Evolutionary conservation across 352 stramenopile genomes (phyloP), one percentile per base, ranked within the genome.

Genomic region (Pythium apleroticum): DNA sequence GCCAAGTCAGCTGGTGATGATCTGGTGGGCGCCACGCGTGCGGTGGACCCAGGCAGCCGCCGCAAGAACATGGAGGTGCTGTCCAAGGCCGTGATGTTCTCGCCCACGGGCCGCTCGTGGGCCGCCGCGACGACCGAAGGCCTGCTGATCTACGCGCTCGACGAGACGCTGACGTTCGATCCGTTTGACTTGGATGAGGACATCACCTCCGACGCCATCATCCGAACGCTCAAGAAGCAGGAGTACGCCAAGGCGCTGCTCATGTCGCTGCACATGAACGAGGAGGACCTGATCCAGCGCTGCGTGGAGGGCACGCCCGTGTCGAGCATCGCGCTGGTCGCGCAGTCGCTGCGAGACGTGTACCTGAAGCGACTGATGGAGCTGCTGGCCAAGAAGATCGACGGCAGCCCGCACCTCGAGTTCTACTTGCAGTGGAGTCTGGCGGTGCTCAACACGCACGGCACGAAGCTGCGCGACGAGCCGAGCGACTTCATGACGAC

Each of bases 151-250:
- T 99, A 99, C 72, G 93, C 86, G 19, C 73, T 98, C 12, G 96
- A 98, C 65, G 96, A 98, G 64, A 97, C 95, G 66, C 88, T 99
- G 66, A 93, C 97, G 52, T 99, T 99, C 76, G 96, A 99, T 71
- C 98, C 98, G 22, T 98, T 99, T 50, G 97, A 99, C 37, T 72
- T 99, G 52, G 97, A 98, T 57, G 96, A 99, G 72, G 94, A 95
- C 20, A 98, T 99, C 19, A 99, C 98, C 33, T 97, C 98, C 6
- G 87, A 96, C 45, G 84, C 78, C 28, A 97, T 99, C 52, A 80
- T 86, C 59, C 68, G 78, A 39, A 97, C 95, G 59, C 73, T 99
- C 31, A 77, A 75, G 50, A 78, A 80, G n/a, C 81, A 89, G 54
- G 86, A 99, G 62, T 98, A 95, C 66, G 87, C 80, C 35, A 93